Base-by-base conservation (phyloP, 495 filamentous ascomycete genomes). In the Xylaria grammica region DNA sequence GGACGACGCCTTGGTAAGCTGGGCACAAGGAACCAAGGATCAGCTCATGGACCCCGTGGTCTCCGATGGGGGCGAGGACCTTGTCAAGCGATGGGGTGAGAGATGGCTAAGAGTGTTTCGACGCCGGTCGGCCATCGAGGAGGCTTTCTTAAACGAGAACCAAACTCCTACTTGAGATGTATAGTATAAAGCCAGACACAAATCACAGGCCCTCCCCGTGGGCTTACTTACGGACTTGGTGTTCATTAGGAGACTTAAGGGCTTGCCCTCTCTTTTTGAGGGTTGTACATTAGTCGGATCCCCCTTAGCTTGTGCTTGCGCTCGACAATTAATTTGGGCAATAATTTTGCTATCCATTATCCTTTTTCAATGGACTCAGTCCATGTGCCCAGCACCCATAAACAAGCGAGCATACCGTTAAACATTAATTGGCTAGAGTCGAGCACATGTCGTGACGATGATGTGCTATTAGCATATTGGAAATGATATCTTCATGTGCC, bases 81-180 rank as follows among this genome's bases (percentile, higher is more conserved):
- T 93, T 61, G 82, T 97, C 49, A 84, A 86, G 65, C 84, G 85
- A 61, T 97, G 94, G 95, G 94, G 89, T 3, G 84, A 86, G 72
- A 81, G 91, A 19, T 99, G 95, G 95, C 77, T 93, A 49, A 84
- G 90, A 45, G 94, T 94, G 1, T 97, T 96, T 72, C 81, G 88
- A 62, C 79, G 95, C 22, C 91, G 92, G 77, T 84, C 86, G 63
- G 90, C 87, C 19, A 92, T 98, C 50, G 93, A 97, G 77, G 93
- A 97, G 78, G 79, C 87, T 1, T 86, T 81, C 59, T 56, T 81
- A 53, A 60, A 78, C 1, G 84, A 86, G 69, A 77, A 75, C 46
- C 59, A 64, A 48, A 27, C 63, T 10, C n/a, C 62, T 24, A 55
- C 55, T 24, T 70, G 34, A 57, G 13, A 20, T 24, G 49, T 54